These are phyloP conservation scores for Herpetospermum pedunculosum DNA, from an alignment of 306 rosid species.

Conservation along the genomic window DNA sequence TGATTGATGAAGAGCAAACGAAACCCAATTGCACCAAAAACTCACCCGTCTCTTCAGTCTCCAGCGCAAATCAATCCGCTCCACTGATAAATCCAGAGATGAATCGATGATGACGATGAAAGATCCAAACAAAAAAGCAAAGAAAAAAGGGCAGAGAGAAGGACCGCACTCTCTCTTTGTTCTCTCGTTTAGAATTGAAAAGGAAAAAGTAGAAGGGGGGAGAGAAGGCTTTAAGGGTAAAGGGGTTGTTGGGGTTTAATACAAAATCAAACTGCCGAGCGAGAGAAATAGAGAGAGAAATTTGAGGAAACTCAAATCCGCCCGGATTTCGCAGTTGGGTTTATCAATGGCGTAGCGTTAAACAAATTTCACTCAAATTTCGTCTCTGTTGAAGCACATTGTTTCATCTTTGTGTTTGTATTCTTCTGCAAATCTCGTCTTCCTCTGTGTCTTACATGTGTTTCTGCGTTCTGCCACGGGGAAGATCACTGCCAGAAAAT, in stretches of 20 bases:
- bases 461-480: neutral
- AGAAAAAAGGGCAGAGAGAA: neutral
- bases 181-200: neutral
- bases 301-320: constrained; percentile 7
- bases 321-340: constrained; percentile 2
- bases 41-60: constrained; percentile 22
- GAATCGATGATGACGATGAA: constrained; percentile 12
- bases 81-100: neutral
- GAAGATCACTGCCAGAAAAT: neutral
- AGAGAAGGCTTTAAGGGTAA: neutral
- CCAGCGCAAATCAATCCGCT: neutral
- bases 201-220: neutral
- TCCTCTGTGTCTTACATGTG: neutral
- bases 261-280: neutral
- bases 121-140: neutral
- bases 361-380: neutral
- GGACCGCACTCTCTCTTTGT: constrained; percentile 1
- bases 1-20: constrained; percentile 13
- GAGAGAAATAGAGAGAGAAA: neutral
- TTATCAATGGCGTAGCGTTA: neutral
- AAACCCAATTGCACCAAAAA: neutral
- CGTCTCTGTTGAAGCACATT: neutral
- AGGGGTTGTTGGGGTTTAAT: constrained; percentile 3
- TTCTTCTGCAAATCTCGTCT: neutral
- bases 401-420: neutral